Conservation (phyloP, 106 monocot genomes). For the Amphibolis antarctica region DNA sequence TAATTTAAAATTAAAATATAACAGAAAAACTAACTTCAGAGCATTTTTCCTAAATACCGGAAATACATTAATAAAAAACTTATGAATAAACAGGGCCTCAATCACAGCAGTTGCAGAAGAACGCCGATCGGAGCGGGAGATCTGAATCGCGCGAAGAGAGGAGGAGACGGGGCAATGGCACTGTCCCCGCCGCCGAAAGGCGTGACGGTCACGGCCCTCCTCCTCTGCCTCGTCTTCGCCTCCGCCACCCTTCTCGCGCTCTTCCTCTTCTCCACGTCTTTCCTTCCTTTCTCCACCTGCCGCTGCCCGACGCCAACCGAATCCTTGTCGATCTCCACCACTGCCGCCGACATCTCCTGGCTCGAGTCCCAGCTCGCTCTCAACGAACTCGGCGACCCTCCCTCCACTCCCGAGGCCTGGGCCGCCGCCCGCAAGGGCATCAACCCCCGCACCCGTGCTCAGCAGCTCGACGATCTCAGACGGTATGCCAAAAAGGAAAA, state of each 20-base stretch:
- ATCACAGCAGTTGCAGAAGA: too few relatives aligned
- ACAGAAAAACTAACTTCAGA: too few relatives aligned
- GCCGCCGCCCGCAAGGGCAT: slow-evolving; percentile 63
- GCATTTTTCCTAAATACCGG: too few relatives aligned
- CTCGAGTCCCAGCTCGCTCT: slow-evolving; percentile 35
- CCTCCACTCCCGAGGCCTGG: slow-evolving; percentile 38
- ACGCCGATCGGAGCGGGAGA: too few relatives aligned
- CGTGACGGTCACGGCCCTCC: slow-evolving; percentile 20
- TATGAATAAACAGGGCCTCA: too few relatives aligned
- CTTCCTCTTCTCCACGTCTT: slow-evolving; percentile 22
- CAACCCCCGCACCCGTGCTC: slow-evolving; percentile 55
- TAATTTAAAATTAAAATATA: too few relatives aligned
- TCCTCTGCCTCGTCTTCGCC: slow-evolving; percentile 17
- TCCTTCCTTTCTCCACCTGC: slow-evolving; percentile 12
- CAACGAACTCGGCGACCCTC: slow-evolving; percentile 35
- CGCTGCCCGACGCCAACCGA: slow-evolving; percentile 1
- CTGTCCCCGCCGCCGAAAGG: slow-evolving; percentile 5
- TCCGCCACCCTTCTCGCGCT: slow-evolving; percentile 20
- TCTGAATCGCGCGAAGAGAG: neutral
- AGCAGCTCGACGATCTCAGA: slow-evolving; percentile 48
- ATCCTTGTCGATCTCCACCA: slow-evolving; percentile 13
- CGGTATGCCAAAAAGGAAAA: slow-evolving; percentile 8
- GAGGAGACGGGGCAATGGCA: neutral
- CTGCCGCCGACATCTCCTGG: slow-evolving; percentile 41
- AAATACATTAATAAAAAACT: too few relatives aligned